phyloP scores from a whole-genome alignment of 2,329 filamentous ascomycete species.

The Tolypocladium tundrense region DNA sequence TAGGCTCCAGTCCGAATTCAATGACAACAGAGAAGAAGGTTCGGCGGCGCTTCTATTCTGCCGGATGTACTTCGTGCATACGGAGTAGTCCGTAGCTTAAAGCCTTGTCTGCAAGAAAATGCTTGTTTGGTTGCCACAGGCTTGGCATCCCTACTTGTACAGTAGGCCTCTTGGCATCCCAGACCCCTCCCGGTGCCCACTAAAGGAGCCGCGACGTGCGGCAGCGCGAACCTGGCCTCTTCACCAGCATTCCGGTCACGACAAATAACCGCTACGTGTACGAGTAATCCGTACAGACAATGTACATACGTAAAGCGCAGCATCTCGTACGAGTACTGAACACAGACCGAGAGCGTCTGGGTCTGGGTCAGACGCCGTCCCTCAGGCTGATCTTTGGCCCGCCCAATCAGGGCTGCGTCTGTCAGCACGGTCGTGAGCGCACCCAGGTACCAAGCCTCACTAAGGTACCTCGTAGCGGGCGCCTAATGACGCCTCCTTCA shows the following conservation, averaged over 20 bases:
- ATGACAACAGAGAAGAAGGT: too few relatives aligned
- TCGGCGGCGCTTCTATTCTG: too few relatives aligned
- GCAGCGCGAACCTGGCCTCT: background rate
- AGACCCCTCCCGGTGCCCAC: background rate
- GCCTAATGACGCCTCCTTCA: background rate
- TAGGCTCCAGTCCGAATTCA: too few relatives aligned
- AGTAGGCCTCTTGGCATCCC: background rate
- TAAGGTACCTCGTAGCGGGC: too few relatives aligned
- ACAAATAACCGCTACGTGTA: background rate
- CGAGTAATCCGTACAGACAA: too few relatives aligned
- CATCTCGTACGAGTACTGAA: background rate
- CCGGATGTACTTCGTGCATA: too few relatives aligned
- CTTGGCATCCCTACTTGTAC: background rate
- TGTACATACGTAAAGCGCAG: background rate
- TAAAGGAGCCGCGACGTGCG: background rate
- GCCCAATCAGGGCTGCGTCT: background rate
- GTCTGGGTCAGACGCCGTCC: too few relatives aligned
- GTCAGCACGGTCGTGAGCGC: background rate
- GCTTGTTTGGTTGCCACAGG: too few relatives aligned
- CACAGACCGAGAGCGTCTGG: too few relatives aligned
- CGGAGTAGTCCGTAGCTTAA: too few relatives aligned
- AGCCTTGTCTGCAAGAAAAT: too few relatives aligned
- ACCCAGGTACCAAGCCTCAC: background rate
- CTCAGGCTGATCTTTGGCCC: background rate
- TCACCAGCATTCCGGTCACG: background rate